Conservation (phyloP, 345 rosid species). For the Eucalyptus leucophloia region DNA sequence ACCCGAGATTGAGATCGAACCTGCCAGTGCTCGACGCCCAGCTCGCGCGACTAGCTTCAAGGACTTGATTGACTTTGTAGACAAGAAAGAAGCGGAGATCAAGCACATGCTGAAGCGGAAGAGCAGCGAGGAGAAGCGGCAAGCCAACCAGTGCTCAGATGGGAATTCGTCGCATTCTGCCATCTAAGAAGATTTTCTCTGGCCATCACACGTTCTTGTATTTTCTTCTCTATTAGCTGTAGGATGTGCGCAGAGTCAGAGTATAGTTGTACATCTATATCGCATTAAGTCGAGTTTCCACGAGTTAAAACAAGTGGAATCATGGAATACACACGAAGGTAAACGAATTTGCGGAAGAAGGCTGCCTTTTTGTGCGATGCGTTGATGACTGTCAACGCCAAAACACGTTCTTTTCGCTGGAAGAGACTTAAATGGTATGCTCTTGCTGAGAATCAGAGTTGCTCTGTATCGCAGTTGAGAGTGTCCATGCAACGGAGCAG, state of each 20-base stretch:
- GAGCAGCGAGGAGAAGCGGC: conserved; percentile 10
- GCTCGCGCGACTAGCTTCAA: not conserved
- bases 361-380: not conserved
- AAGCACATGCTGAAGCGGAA: conserved; percentile 39
- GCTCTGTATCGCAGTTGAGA: not conserved
- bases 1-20: conserved; percentile 28
- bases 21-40: not conserved
- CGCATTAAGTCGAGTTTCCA: not conserved
- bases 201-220: not conserved
- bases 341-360: not conserved
- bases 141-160: conserved; percentile 25
- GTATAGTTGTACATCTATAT: not conserved
- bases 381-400: not conserved
- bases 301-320: not conserved
- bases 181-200: not conserved
- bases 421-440: not conserved
- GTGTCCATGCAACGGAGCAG: not conserved
- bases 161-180: conserved; percentile 4
- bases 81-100: conserved; percentile 9
- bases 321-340: not conserved
- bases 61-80: conserved; percentile 2
- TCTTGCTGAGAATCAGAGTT: not conserved
- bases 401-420: not conserved
- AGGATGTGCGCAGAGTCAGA: not conserved
- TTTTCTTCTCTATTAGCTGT: not conserved